These are phyloP conservation scores for Pezicula rhizophila DNA, from an alignment of 2,329 filamentous ascomycete species.

Conservation along the genomic window DNA sequence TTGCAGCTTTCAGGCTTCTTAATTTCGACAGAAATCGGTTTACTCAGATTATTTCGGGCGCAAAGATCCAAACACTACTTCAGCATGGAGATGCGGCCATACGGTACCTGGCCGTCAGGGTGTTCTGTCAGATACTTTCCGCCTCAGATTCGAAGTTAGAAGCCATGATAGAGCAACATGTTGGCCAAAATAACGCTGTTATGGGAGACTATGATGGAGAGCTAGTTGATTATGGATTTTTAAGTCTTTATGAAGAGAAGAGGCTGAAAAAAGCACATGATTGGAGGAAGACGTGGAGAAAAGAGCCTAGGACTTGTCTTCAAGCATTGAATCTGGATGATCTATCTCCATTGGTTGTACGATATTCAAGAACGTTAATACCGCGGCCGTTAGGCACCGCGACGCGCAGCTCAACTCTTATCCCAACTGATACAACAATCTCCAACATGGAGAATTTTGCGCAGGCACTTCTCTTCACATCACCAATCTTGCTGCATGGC, in stretches of 20 bases:
- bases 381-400: slow-evolving; percentile 52
- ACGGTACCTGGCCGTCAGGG: slow-evolving; percentile 74
- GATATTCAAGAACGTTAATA: slow-evolving; percentile 62
- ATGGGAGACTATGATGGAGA: slow-evolving; percentile 69
- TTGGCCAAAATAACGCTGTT: slow-evolving; percentile 55
- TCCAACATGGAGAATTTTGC: slow-evolving; percentile 68
- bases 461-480: slow-evolving; percentile 55
- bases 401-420: slow-evolving; percentile 44
- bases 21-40: slow-evolving; percentile 69
- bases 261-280: slow-evolving; percentile 17
- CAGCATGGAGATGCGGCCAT: slow-evolving; percentile 52
- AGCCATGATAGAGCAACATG: slow-evolving; percentile 59
- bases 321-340: slow-evolving; percentile 26
- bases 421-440: slow-evolving; percentile 67
- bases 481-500: slow-evolving; percentile 76
- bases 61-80: slow-evolving; percentile 65
- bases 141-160: slow-evolving; percentile 76
- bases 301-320: not conserved
- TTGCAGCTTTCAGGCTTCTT: slow-evolving; percentile 73
- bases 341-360: slow-evolving; percentile 55
- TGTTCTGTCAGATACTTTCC: slow-evolving; percentile 72
- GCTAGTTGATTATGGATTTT: slow-evolving; percentile 71
- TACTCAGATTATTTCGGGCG: slow-evolving; percentile 55
- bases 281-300: not conserved
- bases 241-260: slow-evolving; percentile 51